Percentiles rank a stretch among this genome's conserved stretches.
Conservation (phyloP, 2,329 filamentous ascomycete species). For the Penicillium sumatraense region DNA sequence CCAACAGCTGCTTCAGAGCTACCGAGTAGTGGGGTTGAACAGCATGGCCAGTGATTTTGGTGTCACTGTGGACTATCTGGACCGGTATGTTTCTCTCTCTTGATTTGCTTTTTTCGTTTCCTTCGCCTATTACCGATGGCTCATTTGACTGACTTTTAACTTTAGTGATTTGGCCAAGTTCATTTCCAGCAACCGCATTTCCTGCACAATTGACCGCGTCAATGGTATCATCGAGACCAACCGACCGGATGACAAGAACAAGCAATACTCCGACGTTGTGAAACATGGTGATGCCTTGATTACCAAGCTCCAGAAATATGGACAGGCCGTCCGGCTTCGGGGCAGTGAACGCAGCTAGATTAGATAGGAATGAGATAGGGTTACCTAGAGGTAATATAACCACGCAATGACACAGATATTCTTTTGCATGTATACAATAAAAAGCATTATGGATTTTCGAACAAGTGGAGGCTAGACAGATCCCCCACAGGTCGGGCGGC, state of each 20-base stretch:
- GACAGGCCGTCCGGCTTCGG: constrained; percentile 89
- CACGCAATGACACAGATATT: constrained; percentile 13
- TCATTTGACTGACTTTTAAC: constrained; percentile 17
- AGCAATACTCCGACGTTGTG: constrained; percentile 97
- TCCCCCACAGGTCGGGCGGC: constrained; percentile 21
- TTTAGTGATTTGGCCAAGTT: constrained; percentile 90
- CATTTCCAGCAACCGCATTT: constrained; percentile 90
- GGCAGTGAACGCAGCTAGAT: constrained; percentile 75
- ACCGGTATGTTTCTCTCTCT: constrained; percentile 66
- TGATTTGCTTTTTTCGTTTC: background rate
- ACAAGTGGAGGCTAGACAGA: background rate
- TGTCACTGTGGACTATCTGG: constrained; percentile 93
- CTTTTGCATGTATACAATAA: constrained; percentile 4
- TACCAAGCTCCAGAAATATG: constrained; percentile 99
- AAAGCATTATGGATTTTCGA: background rate
- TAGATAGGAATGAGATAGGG: constrained; percentile 1
- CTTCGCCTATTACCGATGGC: background rate
- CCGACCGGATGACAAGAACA: constrained; percentile 98
- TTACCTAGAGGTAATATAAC: background rate
- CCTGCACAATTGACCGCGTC: constrained; percentile 96
- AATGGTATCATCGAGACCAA: constrained; percentile 98
- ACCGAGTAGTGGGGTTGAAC: constrained; percentile 92
- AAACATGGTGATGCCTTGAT: constrained; percentile 97
- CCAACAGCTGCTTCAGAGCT: constrained; percentile 95
- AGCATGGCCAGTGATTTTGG: constrained; percentile 98